These are phyloP conservation scores for Calonectria hawksworthii DNA, from an alignment of 2,329 filamentous ascomycete species.

Conservation along the genomic window DNA sequence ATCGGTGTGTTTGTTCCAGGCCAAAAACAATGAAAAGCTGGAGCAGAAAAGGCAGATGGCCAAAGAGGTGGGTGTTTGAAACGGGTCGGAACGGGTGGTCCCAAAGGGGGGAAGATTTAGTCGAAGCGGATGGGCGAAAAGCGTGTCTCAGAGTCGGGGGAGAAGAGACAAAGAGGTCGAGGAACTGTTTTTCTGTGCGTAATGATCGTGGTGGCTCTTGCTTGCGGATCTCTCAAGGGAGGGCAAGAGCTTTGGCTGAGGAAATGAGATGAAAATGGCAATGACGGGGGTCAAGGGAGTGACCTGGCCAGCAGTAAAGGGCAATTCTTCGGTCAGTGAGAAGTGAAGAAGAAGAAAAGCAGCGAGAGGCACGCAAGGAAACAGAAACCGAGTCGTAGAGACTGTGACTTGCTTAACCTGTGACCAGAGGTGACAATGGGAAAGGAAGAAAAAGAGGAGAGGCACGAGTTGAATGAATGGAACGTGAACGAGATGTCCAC, in stretches of 20 bases:
- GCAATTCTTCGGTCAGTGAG: constrained; percentile 26
- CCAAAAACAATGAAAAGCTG: constrained; percentile 38
- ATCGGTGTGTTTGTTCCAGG: constrained; percentile 45
- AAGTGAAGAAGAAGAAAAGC: constrained; percentile 27
- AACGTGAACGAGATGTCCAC: constrained; percentile 31
- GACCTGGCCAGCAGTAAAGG: constrained; percentile 37
- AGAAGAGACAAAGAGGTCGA: constrained; percentile 40
- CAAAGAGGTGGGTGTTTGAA: constrained; percentile 27
- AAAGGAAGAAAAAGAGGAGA: constrained; percentile 34
- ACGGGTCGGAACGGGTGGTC: constrained; percentile 31
- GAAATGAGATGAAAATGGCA: constrained; percentile 20
- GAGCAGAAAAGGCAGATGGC: constrained; percentile 40
- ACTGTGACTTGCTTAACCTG: constrained; percentile 9
- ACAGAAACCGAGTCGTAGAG: constrained; percentile 10
- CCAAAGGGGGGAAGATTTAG: constrained; percentile 39
- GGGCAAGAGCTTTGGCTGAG: constrained; percentile 25
- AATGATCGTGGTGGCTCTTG: constrained; percentile 22
- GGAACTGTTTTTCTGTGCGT: constrained; percentile 25
- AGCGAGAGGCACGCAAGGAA: constrained; percentile 20
- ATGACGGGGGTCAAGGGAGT: constrained; percentile 16
- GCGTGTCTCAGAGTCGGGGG: constrained; percentile 44
- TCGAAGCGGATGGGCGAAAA: constrained; percentile 37
- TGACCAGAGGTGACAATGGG: constrained; percentile 26
- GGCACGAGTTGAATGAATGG: constrained; percentile 29
- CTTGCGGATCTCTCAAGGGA: constrained; percentile 45